Percentiles rank a stretch among this genome's conserved stretches.
These are phyloP conservation scores for Sanghuangporus baumii DNA, from an alignment of 1,284 basidiomycete species.

Conservation along the genomic window DNA sequence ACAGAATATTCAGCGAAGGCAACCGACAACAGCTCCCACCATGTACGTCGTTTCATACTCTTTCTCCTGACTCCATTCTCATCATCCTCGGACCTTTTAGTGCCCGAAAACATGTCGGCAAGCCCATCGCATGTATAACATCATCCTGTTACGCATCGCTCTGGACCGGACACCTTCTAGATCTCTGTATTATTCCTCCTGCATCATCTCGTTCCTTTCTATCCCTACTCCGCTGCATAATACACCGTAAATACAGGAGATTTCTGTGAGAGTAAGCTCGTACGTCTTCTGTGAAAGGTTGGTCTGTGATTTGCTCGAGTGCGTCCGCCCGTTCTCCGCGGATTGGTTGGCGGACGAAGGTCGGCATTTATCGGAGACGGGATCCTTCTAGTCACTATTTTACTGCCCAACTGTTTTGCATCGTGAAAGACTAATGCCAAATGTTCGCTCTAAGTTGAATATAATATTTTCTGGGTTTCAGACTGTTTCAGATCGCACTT, in stretches of 20 bases:
- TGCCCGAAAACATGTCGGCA: constrained; percentile 30
- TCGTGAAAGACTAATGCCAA: too few relatives aligned
- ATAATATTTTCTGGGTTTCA: too few relatives aligned
- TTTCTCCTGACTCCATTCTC: background rate
- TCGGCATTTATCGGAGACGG: too few relatives aligned
- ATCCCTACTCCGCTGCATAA: constrained; percentile 16
- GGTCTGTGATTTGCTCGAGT: too few relatives aligned
- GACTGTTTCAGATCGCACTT: too few relatives aligned
- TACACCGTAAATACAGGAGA: background rate
- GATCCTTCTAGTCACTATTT: too few relatives aligned
- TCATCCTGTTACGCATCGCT: background rate
- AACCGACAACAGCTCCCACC: constrained; percentile 67
- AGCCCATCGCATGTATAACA: constrained; percentile 13
- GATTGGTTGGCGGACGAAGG: too few relatives aligned
- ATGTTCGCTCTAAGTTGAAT: too few relatives aligned
- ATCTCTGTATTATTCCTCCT: constrained; percentile 1
- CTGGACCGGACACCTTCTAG: background rate
- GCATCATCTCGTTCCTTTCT: background rate
- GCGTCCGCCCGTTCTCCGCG: too few relatives aligned
- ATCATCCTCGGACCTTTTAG: constrained; percentile 18
- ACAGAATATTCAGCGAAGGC: constrained; percentile 78
- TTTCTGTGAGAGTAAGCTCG: background rate
- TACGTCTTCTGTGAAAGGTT: too few relatives aligned
- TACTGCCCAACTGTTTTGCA: too few relatives aligned
- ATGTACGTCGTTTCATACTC: constrained; percentile 27